phyloP scores from a whole-genome alignment of 345 rosid species.

The Gossypium mustelinum region DNA sequence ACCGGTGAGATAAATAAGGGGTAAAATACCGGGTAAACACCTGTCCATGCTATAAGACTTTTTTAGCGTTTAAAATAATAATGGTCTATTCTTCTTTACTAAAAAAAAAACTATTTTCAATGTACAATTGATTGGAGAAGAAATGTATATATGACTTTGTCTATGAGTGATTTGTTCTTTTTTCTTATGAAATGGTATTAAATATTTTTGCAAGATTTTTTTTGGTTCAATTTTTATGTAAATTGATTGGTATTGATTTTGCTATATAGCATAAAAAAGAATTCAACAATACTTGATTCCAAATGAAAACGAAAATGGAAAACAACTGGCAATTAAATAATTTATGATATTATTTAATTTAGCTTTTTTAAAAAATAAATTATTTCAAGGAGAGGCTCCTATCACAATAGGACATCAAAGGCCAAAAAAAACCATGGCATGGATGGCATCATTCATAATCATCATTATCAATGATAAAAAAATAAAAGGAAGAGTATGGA shows the following conservation, averaged over 20 bases:
- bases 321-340: background rate
- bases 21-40: too few species aligned
- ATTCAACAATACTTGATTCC: background rate
- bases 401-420: background rate
- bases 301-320: background rate
- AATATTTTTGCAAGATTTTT: background rate
- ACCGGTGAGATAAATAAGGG: too few species aligned
- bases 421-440: background rate
- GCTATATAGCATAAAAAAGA: background rate
- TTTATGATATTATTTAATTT: background rate
- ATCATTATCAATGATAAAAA: slow-evolving; percentile 6
- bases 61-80: background rate
- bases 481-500: background rate
- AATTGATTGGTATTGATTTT: too few species aligned
- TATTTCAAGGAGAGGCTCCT: background rate
- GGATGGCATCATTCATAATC: background rate
- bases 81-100: background rate
- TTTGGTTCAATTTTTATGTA: too few species aligned
- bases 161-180: background rate
- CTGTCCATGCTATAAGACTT: too few species aligned
- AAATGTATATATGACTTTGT: background rate
- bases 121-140: too few species aligned
- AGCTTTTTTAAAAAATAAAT: background rate
- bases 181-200: background rate
- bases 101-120: too few species aligned